Evolutionary conservation across 208 protist species (phyloP), one percentile per base, ranked within the genome.

Genomic region (Trypanosoma congolense): DNA sequence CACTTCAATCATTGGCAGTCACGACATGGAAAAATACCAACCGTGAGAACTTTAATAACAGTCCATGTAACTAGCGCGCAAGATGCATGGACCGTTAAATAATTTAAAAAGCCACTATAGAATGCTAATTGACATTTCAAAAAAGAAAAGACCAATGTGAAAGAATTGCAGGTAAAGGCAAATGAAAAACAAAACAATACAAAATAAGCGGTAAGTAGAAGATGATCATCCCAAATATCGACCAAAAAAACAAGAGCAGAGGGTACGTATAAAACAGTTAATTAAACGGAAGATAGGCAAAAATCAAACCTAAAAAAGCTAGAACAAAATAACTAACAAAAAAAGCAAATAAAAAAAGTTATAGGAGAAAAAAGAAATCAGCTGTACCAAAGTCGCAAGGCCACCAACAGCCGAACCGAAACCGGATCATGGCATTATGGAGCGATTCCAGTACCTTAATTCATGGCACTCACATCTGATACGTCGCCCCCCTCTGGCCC

Each of bases 311-410:
- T 33, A 18, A 54, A 33, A 62, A 53, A 14, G 53, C 19, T 25
- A 42, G 38, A 35, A 16, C 40, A 12, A 62, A 54, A 25, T 12
- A 52, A 62, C 19, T 55, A 63, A 21, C 19, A 56, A 43, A 45
- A 25, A 56, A 38, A 47, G 41, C 28, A 50, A 4, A 61, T 18
- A 50, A 40, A 16, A 33, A 38, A 38, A 38, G 33, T 38, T 16
- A 6, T 16, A 6, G 33, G 33, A 16, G 12, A 38, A 12, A 6
- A 18, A 18, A 50, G 19, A 4, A 38, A 63, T 48, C 14, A 45
- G 45, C 52, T 6, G 44, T 19, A 22, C 22, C n/a, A n/a, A 45
- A 22, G 43, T 35, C 49, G 24, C 30, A 24, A n/a, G n/a, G n/a
- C n/a, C n/a, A n/a, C n/a, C n/a, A n/a, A n/a, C n/a, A n/a, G n/a